Percentiles rank a stretch among this genome's conserved stretches.
Evolutionary conservation across 495 filamentous ascomycete genomes (phyloP).

Genomic region (Talaromyces adpressus): DNA sequence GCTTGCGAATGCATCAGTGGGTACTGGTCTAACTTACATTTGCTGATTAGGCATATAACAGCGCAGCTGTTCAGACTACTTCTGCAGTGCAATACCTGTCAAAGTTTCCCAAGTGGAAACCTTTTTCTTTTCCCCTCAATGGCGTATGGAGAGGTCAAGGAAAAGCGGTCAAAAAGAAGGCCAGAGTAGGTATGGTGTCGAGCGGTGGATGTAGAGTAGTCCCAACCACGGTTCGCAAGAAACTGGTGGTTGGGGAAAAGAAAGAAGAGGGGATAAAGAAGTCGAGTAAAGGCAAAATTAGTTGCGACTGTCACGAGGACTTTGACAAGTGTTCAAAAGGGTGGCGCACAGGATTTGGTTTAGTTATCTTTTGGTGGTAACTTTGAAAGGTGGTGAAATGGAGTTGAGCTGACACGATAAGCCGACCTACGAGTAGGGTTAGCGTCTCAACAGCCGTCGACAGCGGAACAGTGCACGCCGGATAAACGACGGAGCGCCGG

Average conservation of each 20-base stretch:
- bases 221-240: not conserved
- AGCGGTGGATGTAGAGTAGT: not conserved
- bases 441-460: not conserved
- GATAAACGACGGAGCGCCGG: not conserved
- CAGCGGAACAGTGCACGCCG: not conserved
- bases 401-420: not conserved
- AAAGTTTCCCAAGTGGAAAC: constrained; percentile 1
- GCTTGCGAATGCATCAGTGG: not conserved
- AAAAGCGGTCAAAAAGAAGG: constrained; percentile 2
- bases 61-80: not conserved
- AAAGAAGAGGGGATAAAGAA: not conserved
- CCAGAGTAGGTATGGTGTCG: not conserved
- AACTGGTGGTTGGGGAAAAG: not conserved
- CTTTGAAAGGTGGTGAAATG: not conserved
- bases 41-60: not conserved
- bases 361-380: not conserved
- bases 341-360: not conserved
- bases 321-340: not conserved
- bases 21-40: not conserved
- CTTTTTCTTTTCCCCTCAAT: not conserved
- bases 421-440: not conserved
- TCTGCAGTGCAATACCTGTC: not conserved
- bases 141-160: not conserved
- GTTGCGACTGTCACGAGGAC: not conserved
- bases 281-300: not conserved